Conservation (phyloP, 2,329 filamentous ascomycete genomes). For the Pestalotiopsis sp. region DNA sequence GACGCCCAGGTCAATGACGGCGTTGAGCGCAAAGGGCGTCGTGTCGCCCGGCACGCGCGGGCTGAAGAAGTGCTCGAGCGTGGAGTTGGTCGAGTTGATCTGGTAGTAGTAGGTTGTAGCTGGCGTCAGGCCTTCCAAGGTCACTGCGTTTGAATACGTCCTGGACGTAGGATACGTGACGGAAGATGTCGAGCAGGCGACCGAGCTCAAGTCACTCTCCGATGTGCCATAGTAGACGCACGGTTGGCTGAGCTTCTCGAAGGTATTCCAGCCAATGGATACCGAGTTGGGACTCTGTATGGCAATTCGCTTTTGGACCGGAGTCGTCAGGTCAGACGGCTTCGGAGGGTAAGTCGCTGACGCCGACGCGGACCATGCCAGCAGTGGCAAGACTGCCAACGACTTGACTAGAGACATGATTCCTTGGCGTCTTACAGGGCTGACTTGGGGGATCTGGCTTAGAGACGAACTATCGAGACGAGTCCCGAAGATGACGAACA, state of each 20-base stretch:
- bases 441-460: not conserved
- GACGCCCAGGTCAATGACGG: constrained; percentile 58
- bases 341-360: constrained; percentile 45
- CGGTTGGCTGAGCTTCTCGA: constrained; percentile 43
- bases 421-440: not conserved
- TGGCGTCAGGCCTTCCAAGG: constrained; percentile 46
- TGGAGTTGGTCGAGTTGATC: constrained; percentile 59
- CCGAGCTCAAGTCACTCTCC: constrained; percentile 35
- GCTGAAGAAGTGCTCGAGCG: constrained; percentile 54
- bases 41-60: constrained; percentile 55
- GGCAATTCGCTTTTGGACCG: not conserved
- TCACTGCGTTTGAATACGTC: constrained; percentile 54
- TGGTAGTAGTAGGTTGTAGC: constrained; percentile 64
- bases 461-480: not conserved
- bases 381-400: constrained; percentile 27
- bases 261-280: constrained; percentile 61
- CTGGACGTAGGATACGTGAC: constrained; percentile 57
- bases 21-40: constrained; percentile 54
- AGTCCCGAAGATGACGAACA: no score
- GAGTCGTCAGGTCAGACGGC: constrained; percentile 51
- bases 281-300: constrained; percentile 26
- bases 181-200: constrained; percentile 48
- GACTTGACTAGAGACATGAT: constrained; percentile 27
- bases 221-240: constrained; percentile 57
- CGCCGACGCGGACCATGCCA: constrained; percentile 28